Base-by-base conservation (phyloP, 768 basidiomycete genomes). In the Vararia minispora region DNA sequence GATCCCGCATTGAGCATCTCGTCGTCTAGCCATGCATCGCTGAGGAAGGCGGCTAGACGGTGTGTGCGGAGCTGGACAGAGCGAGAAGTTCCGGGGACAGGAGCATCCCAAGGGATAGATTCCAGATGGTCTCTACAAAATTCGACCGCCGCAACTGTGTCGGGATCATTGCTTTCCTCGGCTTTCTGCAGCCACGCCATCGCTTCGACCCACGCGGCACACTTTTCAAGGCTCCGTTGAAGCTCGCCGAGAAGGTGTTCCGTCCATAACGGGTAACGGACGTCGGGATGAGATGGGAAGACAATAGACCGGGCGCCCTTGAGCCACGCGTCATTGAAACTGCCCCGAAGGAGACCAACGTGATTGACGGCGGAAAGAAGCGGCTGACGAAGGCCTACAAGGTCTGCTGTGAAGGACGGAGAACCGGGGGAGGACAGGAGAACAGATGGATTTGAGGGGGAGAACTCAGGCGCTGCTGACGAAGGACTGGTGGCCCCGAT, bases 1-100 rank as follows among this genome's bases (percentile, higher is more conserved):
- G n/a, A 18, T 5, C 40, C 40, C 9, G 40, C 40, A 28, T 42
- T 29, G 4, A 42, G 5, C 40, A 42, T 42, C 11, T 42, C 40
- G 22, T 42, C 40, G 17, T 42, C 29, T 14, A 42, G 40, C 40
- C 40, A 42, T 5, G 28, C 35, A 27, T 42, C 22, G 18, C 18
- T 13, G 4, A 42, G 35, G 18, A 42, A 42, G 4, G 13, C 12
- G n/a, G 31, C 31, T 23, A 40, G 30, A 35, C 24, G 18, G 10
- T 10, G 11, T 17, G 18, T 35, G 18, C 7, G 10, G 11, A 35
- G 20, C 9, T 10, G 6, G 18, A 35, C 33, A 22, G 33, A 10
- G 7, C 13, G 33, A 10, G 18, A 17, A 10, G 24, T 10, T 10
- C 17, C 22, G 2, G 33, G 7, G 10, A 35, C 33, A 21, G 33